Base-by-base conservation (phyloP, 1,284 basidiomycete genomes). In the Bjerkandera adusta region DNA sequence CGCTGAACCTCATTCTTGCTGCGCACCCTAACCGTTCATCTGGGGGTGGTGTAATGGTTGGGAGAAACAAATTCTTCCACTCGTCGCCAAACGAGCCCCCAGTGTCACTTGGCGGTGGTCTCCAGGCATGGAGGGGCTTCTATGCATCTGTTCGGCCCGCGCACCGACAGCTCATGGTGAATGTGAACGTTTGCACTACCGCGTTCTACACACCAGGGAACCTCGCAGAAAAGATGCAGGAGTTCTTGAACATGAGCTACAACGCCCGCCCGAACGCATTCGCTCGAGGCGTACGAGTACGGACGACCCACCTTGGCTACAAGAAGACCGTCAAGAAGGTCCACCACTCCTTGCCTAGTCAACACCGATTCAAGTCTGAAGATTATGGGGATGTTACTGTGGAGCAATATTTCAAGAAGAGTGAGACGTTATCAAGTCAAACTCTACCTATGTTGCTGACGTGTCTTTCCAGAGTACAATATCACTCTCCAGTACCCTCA, bases 21-120 rank as follows among this genome's bases (percentile, higher is more conserved):
- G 73, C 84, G 13, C 66, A 78, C 55, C 79, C 87, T 3, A 79
- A 71, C 53, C 72, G 79, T n/a, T 63, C 73, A 6, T 59, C 54
- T 3, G 80, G 79, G n/a, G 73, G 72, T 12, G 87, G 86, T 15
- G 72, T 89, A 30, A 76, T 81, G 71, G 83, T 90, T 11, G 86
- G 88, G 3, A 72, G 79, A 47, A 89, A 90, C 60, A 75, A 80
- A 20, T 89, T 81, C 66, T 90, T 90, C 69, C 87, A 87, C 66
- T 76, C 75, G 3, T 62, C 71, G 15, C 68, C 71, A 2, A 64
- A 63, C n/a, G 53, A 57, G 34, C 62, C 61, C 11, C 73, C 80
- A 5, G 54, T 66, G 5, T 36, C 60, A 22, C 69, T 87, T 21
- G 82, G 81, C 11, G 85, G 80, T 10, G 76, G 80, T 6, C 71